Base-by-base conservation (phyloP, 768 basidiomycete genomes). In the Porpolomopsis calyptriformis region DNA sequence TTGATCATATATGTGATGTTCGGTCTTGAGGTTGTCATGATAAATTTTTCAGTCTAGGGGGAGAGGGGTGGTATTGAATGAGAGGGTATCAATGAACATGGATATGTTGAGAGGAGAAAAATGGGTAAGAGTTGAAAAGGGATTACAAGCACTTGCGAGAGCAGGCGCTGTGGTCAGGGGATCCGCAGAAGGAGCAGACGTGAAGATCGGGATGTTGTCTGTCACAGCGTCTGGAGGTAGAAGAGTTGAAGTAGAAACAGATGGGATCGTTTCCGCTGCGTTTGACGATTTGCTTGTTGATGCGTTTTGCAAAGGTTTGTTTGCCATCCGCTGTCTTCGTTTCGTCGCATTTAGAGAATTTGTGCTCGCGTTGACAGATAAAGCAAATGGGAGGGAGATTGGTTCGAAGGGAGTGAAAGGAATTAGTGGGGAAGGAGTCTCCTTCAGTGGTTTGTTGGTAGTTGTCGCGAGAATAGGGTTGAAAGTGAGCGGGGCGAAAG, bases 121-220 rank as follows among this genome's bases (percentile, higher is more conserved):
- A 5, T 58, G 51, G 16, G 14, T 31, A 31, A 14, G 29, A 7
- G 14, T 31, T 7, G 29, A 7, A 14, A 31, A 14, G 14, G 29
- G 14, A 31, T 4, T 4, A 49, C 16, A 20, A n/a, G 19, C 24
- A 37, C 34, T 18, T 20, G 5, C 38, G 37, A 3, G 60, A 52
- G 44, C 63, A 47, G 40, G 61, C 61, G 19, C 52, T 31, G 46
- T 65, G 63, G 12, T 37, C 37, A 10, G 49, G 44, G n/a, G 40
- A 46, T 1, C 60, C 58, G 40, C 63, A 64, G 52, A 62, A 57
- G 29, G 60, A 61, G 52, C 63, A 66, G 40, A 57, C 18, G 40
- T 66, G 63, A 34, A 53, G 9, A 2, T 52, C 39, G 34, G 52
- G 33, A 10, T 43, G 37, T 19, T 36, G 29, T 14, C 14, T 31